Conservation (phyloP, 78 protist species). For the Anaeramoeba flamelloides region DNA sequence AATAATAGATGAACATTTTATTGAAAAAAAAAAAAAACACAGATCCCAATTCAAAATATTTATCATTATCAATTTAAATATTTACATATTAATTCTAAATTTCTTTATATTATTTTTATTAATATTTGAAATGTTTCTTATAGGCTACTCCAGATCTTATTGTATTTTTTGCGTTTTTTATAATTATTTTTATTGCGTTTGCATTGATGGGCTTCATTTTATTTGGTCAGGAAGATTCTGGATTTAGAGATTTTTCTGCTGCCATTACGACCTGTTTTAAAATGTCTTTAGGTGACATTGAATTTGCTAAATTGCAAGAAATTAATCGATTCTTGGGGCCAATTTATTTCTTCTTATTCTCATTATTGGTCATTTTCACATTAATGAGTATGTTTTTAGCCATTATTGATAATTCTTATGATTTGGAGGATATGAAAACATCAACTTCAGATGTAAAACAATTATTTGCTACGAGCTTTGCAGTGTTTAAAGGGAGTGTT, state of each 20-base stretch:
- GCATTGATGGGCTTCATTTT: neutral
- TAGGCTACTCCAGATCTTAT: neutral
- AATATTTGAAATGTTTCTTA: neutral
- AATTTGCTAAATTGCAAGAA: neutral
- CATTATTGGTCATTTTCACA: neutral
- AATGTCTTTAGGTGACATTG: neutral
- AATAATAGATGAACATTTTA: too few species aligned
- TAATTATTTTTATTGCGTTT: neutral
- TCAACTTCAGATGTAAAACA: too few species aligned
- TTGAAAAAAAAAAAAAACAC: neutral
- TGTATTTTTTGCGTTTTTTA: neutral
- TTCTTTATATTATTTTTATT: neutral
- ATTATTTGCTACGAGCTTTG: too few species aligned
- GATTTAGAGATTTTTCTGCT: neutral
- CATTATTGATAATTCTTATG: neutral
- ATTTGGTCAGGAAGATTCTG: neutral
- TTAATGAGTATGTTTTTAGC: neutral
- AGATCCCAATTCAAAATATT: too few species aligned
- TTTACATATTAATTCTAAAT: too few species aligned
- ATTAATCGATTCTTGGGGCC: neutral
- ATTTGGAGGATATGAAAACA: neutral
- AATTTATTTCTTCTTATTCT: neutral
- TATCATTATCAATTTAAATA: too few species aligned
- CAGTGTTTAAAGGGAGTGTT: too few species aligned
- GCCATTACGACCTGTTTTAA: neutral